phyloP scores from a whole-genome alignment of 306 rosid species.

The Cicer bijugum region DNA sequence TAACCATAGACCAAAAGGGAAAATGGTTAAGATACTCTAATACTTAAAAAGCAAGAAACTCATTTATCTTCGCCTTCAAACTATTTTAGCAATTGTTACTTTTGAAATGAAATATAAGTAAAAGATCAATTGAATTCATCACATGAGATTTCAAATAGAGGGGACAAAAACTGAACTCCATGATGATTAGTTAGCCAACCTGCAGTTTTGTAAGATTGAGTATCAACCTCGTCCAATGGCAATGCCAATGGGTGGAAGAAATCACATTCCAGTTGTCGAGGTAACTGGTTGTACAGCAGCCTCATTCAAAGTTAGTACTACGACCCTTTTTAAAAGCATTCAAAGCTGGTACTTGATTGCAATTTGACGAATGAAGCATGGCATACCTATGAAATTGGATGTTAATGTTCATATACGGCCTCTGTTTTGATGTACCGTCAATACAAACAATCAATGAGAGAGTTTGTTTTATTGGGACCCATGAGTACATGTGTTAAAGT shows the following conservation, averaged over 20 bases:
- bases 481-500: slow-evolving; percentile 26
- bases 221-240: slow-evolving; percentile 11
- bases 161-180: no score
- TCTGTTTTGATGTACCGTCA: slow-evolving; percentile 6
- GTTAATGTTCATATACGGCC: background rate
- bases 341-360: slow-evolving; percentile 20
- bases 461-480: background rate
- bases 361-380: background rate
- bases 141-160: no score
- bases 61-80: background rate
- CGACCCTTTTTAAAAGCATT: background rate
- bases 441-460: slow-evolving; percentile 12
- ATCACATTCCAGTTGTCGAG: slow-evolving; percentile 15
- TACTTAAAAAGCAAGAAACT: background rate
- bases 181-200: background rate
- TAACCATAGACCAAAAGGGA: background rate
- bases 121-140: no score
- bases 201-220: slow-evolving; percentile 22
- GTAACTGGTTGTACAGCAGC: slow-evolving; percentile 4
- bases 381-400: background rate
- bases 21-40: background rate
- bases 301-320: background rate
- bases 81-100: no score
- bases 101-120: no score
- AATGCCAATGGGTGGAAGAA: slow-evolving; percentile 30